Evolutionary conservation across 805 yeast genomes (phyloP), one percentile per base, ranked within the genome.

Genomic region (Wickerhamomyces strasburgensis): DNA sequence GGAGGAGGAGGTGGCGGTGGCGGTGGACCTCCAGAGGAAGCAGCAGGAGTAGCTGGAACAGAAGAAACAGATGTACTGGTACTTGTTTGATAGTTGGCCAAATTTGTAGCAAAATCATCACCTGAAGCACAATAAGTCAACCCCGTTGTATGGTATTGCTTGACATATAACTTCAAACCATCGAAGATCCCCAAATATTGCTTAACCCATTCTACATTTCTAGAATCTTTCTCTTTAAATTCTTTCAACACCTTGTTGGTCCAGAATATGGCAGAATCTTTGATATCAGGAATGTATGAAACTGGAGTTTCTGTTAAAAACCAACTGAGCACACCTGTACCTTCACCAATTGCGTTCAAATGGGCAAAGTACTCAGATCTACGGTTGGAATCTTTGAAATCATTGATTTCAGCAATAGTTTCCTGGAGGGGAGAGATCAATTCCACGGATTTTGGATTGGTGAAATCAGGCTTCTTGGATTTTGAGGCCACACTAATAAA

Each of bases 1-100:
- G 96, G 95, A 4, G 95, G 95, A 2, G 95, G 95, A 3, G 97
- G 97, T n/a, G 95, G 95, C 3, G 95, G 95, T 2, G 97, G 97
- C 14, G 95, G 94, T 6, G 89, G 85, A 3, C 75, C 93, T 3
- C 95, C 86, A 5, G 95, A 89, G 5, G 95, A 89, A 2, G 96
- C 94, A 13, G 89, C 87, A 11, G 87, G 83, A 3, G 75, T 52
- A 6, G 64, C 55, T 16, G 62, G 60, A 6, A 72, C 64, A 10
- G 65, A 52, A 5, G 64, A 48, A 19, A 60, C 48, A 2, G 65
- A 41, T 10, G 63, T 41, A 10, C 69, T 54, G 18, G 36, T 27
- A 3, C 75, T 54, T 3, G 67, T 50, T 11, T 64, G 17, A 65
- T 38, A 34, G n/a, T n/a, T n/a, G n/a, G n/a, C 52, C 43, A 73